Conservation (phyloP, 2,329 filamentous ascomycete genomes). For the Cladosporium cucumerinum region DNA sequence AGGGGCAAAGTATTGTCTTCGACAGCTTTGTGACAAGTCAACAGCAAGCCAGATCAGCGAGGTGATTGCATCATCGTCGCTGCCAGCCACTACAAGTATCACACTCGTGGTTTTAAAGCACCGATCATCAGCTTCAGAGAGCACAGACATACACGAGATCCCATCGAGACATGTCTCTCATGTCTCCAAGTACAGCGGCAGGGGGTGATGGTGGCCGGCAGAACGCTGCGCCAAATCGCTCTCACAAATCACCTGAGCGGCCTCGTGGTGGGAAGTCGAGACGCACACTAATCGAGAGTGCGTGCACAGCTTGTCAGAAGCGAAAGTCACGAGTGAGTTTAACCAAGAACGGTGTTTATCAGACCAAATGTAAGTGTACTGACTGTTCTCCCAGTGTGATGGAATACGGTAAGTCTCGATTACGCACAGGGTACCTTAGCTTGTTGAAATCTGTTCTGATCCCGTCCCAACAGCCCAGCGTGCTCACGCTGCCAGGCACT, state of each 20-base stretch:
- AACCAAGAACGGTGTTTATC: neutral
- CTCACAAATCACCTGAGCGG: slow-evolving; percentile 11
- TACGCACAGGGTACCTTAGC: neutral
- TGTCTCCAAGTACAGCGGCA: neutral
- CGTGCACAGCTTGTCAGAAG: slow-evolving; percentile 24
- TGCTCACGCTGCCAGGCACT: slow-evolving; percentile 31
- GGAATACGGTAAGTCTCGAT: slow-evolving; percentile 24
- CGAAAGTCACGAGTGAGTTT: slow-evolving; percentile 25
- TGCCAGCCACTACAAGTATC: neutral
- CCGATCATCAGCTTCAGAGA: neutral
- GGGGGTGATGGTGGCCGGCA: neutral
- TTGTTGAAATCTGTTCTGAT: neutral
- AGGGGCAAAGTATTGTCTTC: neutral
- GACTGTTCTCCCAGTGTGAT: slow-evolving; percentile 24
- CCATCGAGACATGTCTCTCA: neutral
- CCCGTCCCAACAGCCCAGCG: slow-evolving; percentile 23
- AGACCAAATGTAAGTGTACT: slow-evolving; percentile 3
- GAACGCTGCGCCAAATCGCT: neutral
- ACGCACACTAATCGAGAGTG: slow-evolving; percentile 26
- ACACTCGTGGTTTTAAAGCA: neutral
- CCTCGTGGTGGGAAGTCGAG: slow-evolving; percentile 19
- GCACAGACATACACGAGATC: neutral
- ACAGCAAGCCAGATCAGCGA: neutral
- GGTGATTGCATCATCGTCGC: neutral
- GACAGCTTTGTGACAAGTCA: neutral